Evolutionary conservation across 495 filamentous ascomycete species (phyloP).

Genomic region (Tuber aestivum): DNA sequence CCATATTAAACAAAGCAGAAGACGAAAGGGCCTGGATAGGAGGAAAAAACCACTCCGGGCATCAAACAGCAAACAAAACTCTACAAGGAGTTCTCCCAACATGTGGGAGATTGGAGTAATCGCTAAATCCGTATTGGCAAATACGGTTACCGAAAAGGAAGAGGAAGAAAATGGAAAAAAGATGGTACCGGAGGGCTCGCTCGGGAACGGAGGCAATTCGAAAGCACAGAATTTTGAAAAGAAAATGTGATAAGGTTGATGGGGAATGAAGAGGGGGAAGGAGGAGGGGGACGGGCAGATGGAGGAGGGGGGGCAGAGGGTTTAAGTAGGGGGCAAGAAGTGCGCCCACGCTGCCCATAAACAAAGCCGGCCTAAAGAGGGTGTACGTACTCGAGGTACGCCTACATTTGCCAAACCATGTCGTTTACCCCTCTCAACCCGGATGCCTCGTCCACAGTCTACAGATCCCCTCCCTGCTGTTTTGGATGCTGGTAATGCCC

Average conservation of each 20-base stretch:
- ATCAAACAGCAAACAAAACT: not conserved
- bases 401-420: not conserved
- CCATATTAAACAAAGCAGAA: not conserved
- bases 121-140: not conserved
- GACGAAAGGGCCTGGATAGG: not conserved
- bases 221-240: not conserved
- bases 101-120: not conserved
- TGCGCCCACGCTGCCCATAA: not conserved
- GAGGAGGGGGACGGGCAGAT: too few relatives aligned
- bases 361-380: too few relatives aligned
- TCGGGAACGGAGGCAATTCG: not conserved
- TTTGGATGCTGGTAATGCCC: too few relatives aligned
- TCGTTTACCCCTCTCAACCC: not conserved
- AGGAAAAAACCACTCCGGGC: not conserved
- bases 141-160: not conserved
- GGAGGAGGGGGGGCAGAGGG: not conserved
- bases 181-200: not conserved
- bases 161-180: not conserved
- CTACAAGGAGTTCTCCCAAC: not conserved
- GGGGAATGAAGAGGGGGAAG: not conserved
- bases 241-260: not conserved
- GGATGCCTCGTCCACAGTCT: too few relatives aligned
- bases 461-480: too few relatives aligned
- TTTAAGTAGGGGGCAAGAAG: not conserved
- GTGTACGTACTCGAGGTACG: not conserved